phyloP scores from a whole-genome alignment of 1,284 basidiomycete species.

The Inonotus hispidus region DNA sequence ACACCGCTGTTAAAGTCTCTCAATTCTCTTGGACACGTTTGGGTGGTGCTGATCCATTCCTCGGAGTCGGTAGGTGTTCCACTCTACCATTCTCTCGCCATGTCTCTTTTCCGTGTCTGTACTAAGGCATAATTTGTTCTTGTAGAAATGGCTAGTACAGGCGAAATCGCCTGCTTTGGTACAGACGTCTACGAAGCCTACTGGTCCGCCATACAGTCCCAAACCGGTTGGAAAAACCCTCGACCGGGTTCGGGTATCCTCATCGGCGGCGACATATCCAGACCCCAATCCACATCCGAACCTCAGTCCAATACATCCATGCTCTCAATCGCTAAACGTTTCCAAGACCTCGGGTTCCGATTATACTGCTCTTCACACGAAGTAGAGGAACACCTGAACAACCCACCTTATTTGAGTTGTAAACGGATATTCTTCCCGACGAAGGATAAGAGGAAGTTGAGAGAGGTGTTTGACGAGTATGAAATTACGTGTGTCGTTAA shows the following conservation, averaged over 20 bases:
- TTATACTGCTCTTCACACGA: constrained; percentile 81
- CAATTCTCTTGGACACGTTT: constrained; percentile 99
- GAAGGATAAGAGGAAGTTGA: constrained; percentile 93
- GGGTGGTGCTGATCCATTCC: constrained; percentile 92
- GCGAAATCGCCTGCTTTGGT: constrained; percentile 98
- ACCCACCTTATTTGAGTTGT: constrained; percentile 70
- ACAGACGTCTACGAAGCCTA: constrained; percentile 94
- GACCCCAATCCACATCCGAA: neutral
- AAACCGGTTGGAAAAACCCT: constrained; percentile 86
- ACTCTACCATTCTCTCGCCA: neutral
- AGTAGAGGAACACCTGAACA: constrained; percentile 89
- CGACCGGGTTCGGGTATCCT: constrained; percentile 95
- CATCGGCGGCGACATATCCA: constrained; percentile 76
- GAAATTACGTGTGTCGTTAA: constrained; percentile 97
- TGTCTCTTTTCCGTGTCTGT: too few relatives aligned
- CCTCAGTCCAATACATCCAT: constrained; percentile 77
- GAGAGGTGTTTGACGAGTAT: constrained; percentile 90
- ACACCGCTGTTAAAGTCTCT: constrained; percentile 95
- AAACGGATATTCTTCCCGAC: constrained; percentile 96
- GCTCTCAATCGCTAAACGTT: constrained; percentile 67
- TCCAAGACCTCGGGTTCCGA: constrained; percentile 84
- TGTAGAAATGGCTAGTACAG: constrained; percentile 96
- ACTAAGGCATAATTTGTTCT: neutral
- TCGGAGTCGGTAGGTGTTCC: constrained; percentile 78
- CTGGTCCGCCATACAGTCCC: constrained; percentile 87